Percentiles rank a stretch among this genome's conserved stretches.
Conservation (phyloP, 139 green algal genomes). For the Nannochloris sp. region DNA sequence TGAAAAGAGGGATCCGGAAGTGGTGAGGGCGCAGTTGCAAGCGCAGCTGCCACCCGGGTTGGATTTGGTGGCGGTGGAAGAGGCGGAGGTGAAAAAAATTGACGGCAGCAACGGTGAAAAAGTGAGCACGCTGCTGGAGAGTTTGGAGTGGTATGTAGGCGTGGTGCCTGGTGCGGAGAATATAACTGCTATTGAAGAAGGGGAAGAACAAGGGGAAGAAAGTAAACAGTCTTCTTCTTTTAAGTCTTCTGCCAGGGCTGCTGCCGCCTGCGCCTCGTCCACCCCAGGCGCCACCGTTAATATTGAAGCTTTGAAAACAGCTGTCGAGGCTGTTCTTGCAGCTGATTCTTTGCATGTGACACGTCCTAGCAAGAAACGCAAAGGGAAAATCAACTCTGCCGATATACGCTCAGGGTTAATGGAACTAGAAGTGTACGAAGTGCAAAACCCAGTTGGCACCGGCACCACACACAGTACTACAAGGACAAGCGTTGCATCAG, state of each 20-base stretch:
- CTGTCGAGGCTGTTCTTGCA: neutral
- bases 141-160: constrained; percentile 33
- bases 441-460: neutral
- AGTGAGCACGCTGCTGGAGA: constrained; percentile 23
- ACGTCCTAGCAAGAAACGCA: constrained; percentile 18
- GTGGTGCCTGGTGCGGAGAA: constrained; percentile 12
- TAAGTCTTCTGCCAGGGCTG: neutral
- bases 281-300: neutral
- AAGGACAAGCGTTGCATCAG: neutral
- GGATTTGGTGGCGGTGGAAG: constrained; percentile 25
- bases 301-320: neutral
- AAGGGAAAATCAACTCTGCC: constrained; percentile 13
- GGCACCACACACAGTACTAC: neutral
- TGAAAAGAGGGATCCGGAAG: constrained; percentile 9
- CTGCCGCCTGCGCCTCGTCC: neutral
- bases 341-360: constrained; percentile 12
- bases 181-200: neutral
- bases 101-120: constrained; percentile 39
- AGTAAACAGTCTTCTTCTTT: neutral
- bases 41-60: constrained; percentile 33
- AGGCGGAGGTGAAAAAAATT: constrained; percentile 29
- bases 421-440: constrained; percentile 11
- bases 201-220: neutral
- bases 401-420: constrained; percentile 27
- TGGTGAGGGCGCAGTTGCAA: constrained; percentile 17